Conservation (phyloP, 306 rosid species). For the Nissolia schottii region DNA sequence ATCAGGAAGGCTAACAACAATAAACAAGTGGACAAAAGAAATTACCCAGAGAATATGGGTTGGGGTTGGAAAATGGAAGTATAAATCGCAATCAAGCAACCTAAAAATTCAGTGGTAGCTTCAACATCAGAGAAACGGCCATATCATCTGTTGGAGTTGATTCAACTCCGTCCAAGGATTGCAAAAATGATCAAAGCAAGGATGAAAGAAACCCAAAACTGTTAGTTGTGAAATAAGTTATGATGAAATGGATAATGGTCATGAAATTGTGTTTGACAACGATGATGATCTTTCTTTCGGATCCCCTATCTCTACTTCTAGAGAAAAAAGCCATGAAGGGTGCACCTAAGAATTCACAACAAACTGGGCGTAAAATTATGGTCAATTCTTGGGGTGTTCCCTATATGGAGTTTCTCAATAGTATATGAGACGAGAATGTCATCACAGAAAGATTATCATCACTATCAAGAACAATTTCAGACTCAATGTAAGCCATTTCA, state of each 20-base stretch:
- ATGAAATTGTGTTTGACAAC: slow-evolving; percentile 31
- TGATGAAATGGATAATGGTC: slow-evolving; percentile 20
- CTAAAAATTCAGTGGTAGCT: not conserved
- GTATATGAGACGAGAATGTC: slow-evolving; percentile 32
- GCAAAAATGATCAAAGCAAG: not conserved
- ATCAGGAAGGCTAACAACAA: slow-evolving; percentile 19
- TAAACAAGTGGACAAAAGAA: slow-evolving; percentile 1
- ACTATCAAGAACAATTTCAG: slow-evolving; percentile 31
- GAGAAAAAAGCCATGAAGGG: too few relatives aligned
- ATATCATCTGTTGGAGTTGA: slow-evolving; percentile 1
- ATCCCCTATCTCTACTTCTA: slow-evolving; percentile 31
- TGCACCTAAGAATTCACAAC: too few relatives aligned
- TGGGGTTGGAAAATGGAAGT: not conserved
- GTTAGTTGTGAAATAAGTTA: not conserved
- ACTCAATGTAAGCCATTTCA: slow-evolving; percentile 20
- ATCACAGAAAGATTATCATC: slow-evolving; percentile 37
- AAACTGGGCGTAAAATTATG: too few relatives aligned
- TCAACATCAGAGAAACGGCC: not conserved
- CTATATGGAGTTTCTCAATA: slow-evolving; percentile 30
- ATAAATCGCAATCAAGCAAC: not conserved
- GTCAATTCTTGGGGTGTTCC: too few relatives aligned
- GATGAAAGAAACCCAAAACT: slow-evolving; percentile 2
- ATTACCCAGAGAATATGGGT: not conserved
- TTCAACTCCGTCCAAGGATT: not conserved
- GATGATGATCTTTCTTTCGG: slow-evolving; percentile 36